Evolutionary conservation across 352 stramenopile genomes (phyloP).

Genomic region (Phytophthora melonis): DNA sequence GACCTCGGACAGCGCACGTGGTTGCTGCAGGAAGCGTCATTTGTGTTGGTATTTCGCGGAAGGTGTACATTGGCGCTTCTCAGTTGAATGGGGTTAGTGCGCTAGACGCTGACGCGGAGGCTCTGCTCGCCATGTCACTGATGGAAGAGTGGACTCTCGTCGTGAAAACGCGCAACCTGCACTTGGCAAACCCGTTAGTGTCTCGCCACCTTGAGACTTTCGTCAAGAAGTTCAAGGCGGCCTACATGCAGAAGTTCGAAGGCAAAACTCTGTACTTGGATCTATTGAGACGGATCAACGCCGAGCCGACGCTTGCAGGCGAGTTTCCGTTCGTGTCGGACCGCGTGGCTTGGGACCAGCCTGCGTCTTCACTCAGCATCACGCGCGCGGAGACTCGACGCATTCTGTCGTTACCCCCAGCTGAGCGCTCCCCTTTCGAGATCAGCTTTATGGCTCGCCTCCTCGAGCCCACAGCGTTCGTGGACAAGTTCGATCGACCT

Average conservation of each 20-base stretch:
- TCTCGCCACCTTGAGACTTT: slow-evolving; percentile 75
- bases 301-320: slow-evolving; percentile 58
- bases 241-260: slow-evolving; percentile 80
- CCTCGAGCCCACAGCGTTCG: slow-evolving; percentile 63
- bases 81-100: slow-evolving; percentile 42
- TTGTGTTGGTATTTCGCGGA: slow-evolving; percentile 61
- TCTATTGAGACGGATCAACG: slow-evolving; percentile 67
- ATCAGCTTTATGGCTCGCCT: slow-evolving; percentile 66
- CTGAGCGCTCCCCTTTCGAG: slow-evolving; percentile 50
- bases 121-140: slow-evolving; percentile 66
- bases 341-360: slow-evolving; percentile 64
- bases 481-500: slow-evolving; percentile 77
- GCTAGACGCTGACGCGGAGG: slow-evolving; percentile 63
- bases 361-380: slow-evolving; percentile 69
- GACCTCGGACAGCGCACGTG: slow-evolving; percentile 61
- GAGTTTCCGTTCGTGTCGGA: slow-evolving; percentile 69
- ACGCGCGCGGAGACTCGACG: slow-evolving; percentile 74
- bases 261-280: slow-evolving; percentile 82
- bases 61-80: slow-evolving; percentile 53
- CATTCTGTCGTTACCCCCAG: slow-evolving; percentile 53
- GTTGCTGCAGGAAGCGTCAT: slow-evolving; percentile 49
- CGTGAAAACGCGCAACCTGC: slow-evolving; percentile 65
- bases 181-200: slow-evolving; percentile 74
- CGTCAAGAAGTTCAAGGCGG: slow-evolving; percentile 82
- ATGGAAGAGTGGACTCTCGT: slow-evolving; percentile 78